phyloP scores from a whole-genome alignment of 2,329 filamentous ascomycete species.

The Epichloe gansuensis region DNA sequence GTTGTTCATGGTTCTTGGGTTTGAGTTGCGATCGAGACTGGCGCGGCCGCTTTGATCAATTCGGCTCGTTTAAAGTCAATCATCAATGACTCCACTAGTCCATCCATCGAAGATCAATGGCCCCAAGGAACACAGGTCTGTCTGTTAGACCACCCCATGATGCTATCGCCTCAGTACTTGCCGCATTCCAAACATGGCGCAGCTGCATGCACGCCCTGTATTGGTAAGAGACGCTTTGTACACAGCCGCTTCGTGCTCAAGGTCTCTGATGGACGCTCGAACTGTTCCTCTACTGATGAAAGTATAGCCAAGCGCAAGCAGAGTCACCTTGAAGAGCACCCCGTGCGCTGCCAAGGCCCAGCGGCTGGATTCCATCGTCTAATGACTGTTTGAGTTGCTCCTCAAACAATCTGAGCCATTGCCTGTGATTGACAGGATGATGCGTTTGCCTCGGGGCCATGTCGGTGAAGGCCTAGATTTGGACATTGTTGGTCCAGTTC shows the following conservation, averaged over 20 bases:
- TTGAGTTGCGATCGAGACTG: too few relatives aligned
- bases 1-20: too few relatives aligned
- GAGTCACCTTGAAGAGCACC: constrained; percentile 29
- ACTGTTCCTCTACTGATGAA: constrained; percentile 30
- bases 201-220: constrained; percentile 25
- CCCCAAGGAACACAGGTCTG: constrained; percentile 26
- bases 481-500: constrained; percentile 24
- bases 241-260: constrained; percentile 23
- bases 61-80: constrained; percentile 20
- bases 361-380: constrained; percentile 17
- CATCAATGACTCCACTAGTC: constrained; percentile 17
- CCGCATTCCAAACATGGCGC: too few relatives aligned
- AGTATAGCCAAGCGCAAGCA: constrained; percentile 29
- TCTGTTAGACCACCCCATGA: too few relatives aligned
- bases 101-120: constrained; percentile 23
- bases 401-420: constrained; percentile 19
- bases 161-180: too few relatives aligned
- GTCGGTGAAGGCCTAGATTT: constrained; percentile 23
- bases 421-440: constrained; percentile 18
- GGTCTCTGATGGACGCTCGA: constrained; percentile 17
- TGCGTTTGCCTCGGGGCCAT: background rate
- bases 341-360: constrained; percentile 20
- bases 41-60: too few relatives aligned
- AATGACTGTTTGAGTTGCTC: constrained; percentile 19
- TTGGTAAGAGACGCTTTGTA: constrained; percentile 21